phyloP scores from a whole-genome alignment of 495 filamentous ascomycete genomes.

The Talaromyces ruber region DNA sequence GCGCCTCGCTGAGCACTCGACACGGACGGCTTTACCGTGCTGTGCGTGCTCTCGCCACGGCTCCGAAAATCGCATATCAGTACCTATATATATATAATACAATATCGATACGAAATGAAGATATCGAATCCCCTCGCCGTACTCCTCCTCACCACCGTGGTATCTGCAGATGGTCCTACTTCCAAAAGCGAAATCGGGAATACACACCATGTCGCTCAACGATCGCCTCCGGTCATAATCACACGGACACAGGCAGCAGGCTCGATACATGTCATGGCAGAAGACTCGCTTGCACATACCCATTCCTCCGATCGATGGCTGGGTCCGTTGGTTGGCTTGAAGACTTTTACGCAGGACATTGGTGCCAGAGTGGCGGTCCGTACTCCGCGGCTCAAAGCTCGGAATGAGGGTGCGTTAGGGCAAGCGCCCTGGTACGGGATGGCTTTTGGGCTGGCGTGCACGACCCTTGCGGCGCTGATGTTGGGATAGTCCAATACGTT shows the following conservation, averaged over 20 bases:
- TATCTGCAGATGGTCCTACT: not conserved
- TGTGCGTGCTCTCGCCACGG: not conserved
- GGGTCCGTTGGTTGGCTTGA: slow-evolving; percentile 8
- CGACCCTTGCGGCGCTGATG: slow-evolving; percentile 36
- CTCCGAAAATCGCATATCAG: not conserved
- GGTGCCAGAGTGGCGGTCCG: slow-evolving; percentile 5
- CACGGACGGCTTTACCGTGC: not conserved
- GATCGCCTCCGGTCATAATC: not conserved
- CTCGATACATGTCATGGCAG: not conserved
- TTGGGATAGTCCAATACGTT: slow-evolving; percentile 19
- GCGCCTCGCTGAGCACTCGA: not conserved
- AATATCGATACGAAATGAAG: slow-evolving; percentile 5
- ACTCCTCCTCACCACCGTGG: slow-evolving; percentile 2
- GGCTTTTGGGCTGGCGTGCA: slow-evolving; percentile 38
- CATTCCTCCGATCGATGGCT: not conserved
- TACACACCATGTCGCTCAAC: not conserved
- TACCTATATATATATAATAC: not conserved
- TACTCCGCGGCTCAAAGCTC: slow-evolving; percentile 10
- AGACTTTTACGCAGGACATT: slow-evolving; percentile 10
- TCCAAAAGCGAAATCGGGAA: not conserved
- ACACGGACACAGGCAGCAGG: not conserved
- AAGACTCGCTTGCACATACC: not conserved
- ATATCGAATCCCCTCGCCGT: not conserved
- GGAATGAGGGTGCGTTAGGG: slow-evolving; percentile 37
- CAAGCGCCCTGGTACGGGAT: slow-evolving; percentile 42